Conservation (phyloP, 1,284 basidiomycete species). For the Melanopsichium pennsylvanicum region DNA sequence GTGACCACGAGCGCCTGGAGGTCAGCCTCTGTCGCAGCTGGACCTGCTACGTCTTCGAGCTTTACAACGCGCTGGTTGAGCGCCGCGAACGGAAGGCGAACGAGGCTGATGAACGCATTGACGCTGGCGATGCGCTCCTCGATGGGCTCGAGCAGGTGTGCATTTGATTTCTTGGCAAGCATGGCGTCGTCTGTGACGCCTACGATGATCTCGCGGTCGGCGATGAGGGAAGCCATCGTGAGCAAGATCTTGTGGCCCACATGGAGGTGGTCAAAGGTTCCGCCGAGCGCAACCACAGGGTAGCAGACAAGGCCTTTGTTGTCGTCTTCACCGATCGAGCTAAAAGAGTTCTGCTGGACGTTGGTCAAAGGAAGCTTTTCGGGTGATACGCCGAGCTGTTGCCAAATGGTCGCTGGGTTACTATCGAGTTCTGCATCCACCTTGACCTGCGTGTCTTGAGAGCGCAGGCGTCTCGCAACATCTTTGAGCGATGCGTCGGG, state of each 20-base stretch:
- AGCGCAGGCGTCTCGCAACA: constrained; percentile 2
- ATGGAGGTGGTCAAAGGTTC: constrained; percentile 97
- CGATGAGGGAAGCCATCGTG: constrained; percentile 85
- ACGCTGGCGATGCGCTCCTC: constrained; percentile 59
- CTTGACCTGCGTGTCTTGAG: constrained; percentile 2
- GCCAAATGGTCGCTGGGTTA: constrained; percentile 1
- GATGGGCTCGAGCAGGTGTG: constrained; percentile 76
- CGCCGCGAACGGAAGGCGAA: constrained; percentile 24
- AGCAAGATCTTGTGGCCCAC: constrained; percentile 96
- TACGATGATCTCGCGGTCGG: constrained; percentile 81
- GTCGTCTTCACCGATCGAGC: constrained; percentile 24
- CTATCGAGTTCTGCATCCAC: constrained; percentile 8
- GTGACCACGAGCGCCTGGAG: constrained; percentile 59
- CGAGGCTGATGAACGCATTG: constrained; percentile 49
- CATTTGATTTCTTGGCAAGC: constrained; percentile 78
- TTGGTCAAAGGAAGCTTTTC: no score
- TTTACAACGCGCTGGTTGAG: constrained; percentile 49
- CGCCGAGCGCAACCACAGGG: constrained; percentile 70
- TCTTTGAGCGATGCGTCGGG: constrained; percentile 12
- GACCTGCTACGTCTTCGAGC: constrained; percentile 59
- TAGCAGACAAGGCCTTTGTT: constrained; percentile 25
- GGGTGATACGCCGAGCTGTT: constrained; percentile 7
- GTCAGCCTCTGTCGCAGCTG: constrained; percentile 55
- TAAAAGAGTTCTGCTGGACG: constrained; percentile 1
- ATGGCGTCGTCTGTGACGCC: constrained; percentile 82